phyloP scores from a whole-genome alignment of 768 basidiomycete genomes.

The Terana coerulea region DNA sequence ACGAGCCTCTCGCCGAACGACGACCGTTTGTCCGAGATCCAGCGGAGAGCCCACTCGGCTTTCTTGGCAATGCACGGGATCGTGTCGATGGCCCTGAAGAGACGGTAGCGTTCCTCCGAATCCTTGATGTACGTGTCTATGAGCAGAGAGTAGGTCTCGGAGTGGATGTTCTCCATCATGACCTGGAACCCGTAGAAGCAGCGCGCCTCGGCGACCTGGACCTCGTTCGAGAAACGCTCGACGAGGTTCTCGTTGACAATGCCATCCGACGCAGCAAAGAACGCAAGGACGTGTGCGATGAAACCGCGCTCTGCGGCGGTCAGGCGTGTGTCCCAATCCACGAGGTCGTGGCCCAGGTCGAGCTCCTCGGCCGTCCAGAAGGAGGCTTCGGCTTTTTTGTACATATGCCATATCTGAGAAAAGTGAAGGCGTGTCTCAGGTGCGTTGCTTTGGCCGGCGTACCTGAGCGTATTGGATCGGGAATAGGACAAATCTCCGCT shows the following conservation, averaged over 20 bases:
- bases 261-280: slow-evolving; percentile 94
- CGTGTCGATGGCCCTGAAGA: slow-evolving; percentile 92
- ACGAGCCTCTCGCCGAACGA: slow-evolving; percentile 87
- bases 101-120: slow-evolving; percentile 61
- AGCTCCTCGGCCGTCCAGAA: slow-evolving; percentile 96
- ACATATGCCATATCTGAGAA: slow-evolving; percentile 86
- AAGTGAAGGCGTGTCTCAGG: not conserved
- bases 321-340: slow-evolving; percentile 82
- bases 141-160: slow-evolving; percentile 93
- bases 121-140: slow-evolving; percentile 96
- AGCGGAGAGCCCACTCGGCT: slow-evolving; percentile 91
- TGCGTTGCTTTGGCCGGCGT: slow-evolving; percentile 17
- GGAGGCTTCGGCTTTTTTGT: slow-evolving; percentile 92
- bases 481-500: slow-evolving; percentile 84
- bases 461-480: slow-evolving; percentile 94
- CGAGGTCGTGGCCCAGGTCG: slow-evolving; percentile 80
- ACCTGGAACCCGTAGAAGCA: slow-evolving; percentile 99
- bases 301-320: slow-evolving; percentile 85
- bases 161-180: slow-evolving; percentile 99
- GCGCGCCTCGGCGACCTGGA: slow-evolving; percentile 88
- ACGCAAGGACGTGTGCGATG: slow-evolving; percentile 89
- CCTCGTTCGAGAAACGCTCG: slow-evolving; percentile 90
- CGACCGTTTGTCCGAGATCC: slow-evolving; percentile 81
- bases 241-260: slow-evolving; percentile 97
- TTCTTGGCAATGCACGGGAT: slow-evolving; percentile 91